Base-by-base conservation (phyloP, 306 rosid species). In the Quercus berberidifolia region DNA sequence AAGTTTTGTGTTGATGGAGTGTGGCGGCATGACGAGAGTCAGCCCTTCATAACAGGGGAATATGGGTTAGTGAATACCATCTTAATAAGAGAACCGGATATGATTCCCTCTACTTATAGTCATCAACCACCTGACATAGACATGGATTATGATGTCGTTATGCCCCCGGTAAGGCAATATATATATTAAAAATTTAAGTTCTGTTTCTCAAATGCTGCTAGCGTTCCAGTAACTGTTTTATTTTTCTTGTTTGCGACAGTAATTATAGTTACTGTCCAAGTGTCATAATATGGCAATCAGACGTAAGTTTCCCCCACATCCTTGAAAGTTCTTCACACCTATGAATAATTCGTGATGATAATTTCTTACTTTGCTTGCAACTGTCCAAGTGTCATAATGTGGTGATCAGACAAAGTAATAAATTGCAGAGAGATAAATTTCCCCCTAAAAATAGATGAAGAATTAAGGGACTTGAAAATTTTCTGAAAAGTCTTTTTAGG, bases 1-100 rank as follows among this genome's bases (percentile, higher is more conserved):
- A 93, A 91, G 81, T 93, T 93, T 84, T 80, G 41, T 26, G 95
- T 93, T 52, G 98, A 93, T 74, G 98, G 98, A 63, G 88, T 87
- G 71, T 93, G 95, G 98, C 88, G 87, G 85, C 92, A 93, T 55
- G 94, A 91, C 75, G 97, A 90, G 82, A 92, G 84, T 67, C 89
- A 89, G 71, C 90, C 86, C 56, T 84, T 41, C 86, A 86, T 81
- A 26, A 86, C 56, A 65, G 97, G 92, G 75, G 81, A 67, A 82
- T 86, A 41, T 79, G 98, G 98, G 58, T 70, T 83, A 57, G 95
- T 90, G 67, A 93, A 93, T 82, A 91, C 98, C 33, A 68, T 90
- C 54, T 64, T 91, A 75, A 58, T 65, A 18, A 84, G 85, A 33
- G 93, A 87, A 46, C 86, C 92, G 13, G 85, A 85, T 83, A 60